These are phyloP conservation scores for Gossypium longicalyx DNA, from an alignment of 345 rosid species.

Conservation along the genomic window DNA sequence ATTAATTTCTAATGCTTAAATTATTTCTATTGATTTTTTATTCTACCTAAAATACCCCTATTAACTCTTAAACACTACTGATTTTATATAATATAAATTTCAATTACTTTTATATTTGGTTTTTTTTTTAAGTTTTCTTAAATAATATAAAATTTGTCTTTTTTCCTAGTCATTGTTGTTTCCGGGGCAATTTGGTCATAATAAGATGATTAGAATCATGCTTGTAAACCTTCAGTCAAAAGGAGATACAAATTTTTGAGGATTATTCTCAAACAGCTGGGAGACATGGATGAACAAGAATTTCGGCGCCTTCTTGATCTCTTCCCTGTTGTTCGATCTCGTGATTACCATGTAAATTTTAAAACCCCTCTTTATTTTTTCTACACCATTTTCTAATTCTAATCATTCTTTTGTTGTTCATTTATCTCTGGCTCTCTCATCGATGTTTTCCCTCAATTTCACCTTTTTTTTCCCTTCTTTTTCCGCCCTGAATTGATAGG, in stretches of 20 bases:
- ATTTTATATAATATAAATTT: no score
- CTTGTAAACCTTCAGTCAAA: neutral
- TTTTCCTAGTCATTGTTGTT: no score
- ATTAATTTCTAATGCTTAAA: no score
- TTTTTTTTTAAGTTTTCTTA: no score
- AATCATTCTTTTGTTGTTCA: neutral
- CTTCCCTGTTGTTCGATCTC: slow-evolving; percentile 80
- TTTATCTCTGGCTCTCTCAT: neutral
- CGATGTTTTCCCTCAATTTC: neutral
- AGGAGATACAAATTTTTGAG: neutral
- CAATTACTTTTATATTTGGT: no score
- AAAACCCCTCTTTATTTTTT: slow-evolving; percentile 5
- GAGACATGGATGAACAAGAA: slow-evolving; percentile 69
- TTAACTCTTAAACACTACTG: no score
- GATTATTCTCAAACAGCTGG: neutral
- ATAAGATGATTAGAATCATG: neutral
- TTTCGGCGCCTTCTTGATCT: slow-evolving; percentile 67
- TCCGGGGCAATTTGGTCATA: neutral
- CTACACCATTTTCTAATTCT: neutral
- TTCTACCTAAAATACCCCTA: no score
- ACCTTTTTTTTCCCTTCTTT: neutral
- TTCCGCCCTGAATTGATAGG: neutral
- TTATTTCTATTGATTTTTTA: no score
- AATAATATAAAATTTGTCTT: no score
- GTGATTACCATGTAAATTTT: slow-evolving; percentile 50